Conservation (phyloP, 192 early-diverging fungal genomes). For the Pilobolus umbonatus region DNA sequence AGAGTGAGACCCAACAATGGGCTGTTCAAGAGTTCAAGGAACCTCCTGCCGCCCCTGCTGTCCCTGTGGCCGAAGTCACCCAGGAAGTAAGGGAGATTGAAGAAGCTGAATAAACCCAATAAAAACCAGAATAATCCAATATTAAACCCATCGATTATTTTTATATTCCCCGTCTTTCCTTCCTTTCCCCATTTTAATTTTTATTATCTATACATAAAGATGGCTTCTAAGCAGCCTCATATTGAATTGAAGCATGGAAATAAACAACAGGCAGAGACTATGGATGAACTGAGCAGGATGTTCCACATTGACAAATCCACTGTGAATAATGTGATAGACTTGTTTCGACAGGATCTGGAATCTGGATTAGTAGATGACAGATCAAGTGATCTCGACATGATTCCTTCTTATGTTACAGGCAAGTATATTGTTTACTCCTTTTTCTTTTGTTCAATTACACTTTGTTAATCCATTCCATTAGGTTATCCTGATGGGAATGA, state of each 20-base stretch:
- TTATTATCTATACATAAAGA: not conserved
- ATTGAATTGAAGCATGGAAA: slow-evolving; percentile 13
- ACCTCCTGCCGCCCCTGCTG: no score
- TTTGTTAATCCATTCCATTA: not conserved
- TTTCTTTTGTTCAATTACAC: not conserved
- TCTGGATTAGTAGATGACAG: slow-evolving; percentile 26
- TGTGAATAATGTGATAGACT: slow-evolving; percentile 15
- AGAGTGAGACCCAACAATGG: not conserved
- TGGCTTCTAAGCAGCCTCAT: not conserved
- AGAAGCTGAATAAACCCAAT: slow-evolving; percentile 5
- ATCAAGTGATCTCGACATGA: slow-evolving; percentile 59
- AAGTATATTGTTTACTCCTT: not conserved
- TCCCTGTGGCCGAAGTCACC: no score
- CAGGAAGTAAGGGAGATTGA: no score
- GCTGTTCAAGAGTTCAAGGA: no score
- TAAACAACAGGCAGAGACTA: slow-evolving; percentile 8
- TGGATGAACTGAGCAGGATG: slow-evolving; percentile 19
- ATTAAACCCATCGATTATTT: not conserved
- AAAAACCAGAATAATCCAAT: no score
- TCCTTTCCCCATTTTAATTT: not conserved
- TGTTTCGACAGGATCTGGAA: slow-evolving; percentile 23
- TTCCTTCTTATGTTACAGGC: slow-evolving; percentile 80
- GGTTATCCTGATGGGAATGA: slow-evolving; percentile 81
- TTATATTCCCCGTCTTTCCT: not conserved
- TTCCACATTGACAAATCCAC: slow-evolving; percentile 15